Base-by-base conservation (phyloP, 352 stramenopile genomes). In the Globisporangium orthogonon region DNA sequence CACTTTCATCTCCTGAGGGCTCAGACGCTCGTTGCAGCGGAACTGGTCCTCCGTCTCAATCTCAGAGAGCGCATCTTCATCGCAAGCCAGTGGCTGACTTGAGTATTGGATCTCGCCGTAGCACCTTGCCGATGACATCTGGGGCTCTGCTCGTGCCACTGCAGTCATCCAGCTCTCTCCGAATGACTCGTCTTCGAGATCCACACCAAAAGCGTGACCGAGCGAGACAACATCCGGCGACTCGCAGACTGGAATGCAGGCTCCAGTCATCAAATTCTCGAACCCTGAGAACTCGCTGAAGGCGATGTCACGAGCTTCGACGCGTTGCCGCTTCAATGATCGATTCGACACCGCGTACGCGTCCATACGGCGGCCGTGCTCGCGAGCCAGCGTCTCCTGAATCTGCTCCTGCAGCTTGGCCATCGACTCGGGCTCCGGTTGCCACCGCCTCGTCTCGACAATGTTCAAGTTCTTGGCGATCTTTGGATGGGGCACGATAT, bases 401-500 rank as follows among this genome's bases (percentile, higher is more conserved):
- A 67, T 40, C 28, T 64, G 56, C 31, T 54, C 53, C 14, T 59
- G 50, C 28, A 70, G 15, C 18, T 54, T 58, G 1, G 39, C 50
- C 1, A 75, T 31, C 4, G 58, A 52, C 28, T 69, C 54, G 45
- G 63, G 63, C 4, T 63, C 47, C 4, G 62, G 58, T 41, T 64
- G 63, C 11, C 48, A 54, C 28, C 45, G 56, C 30, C 58, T 69
- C 46, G 11, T 40, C 5, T 74, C 62, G 11, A 66, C 56, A n/a
- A 85, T 59, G 14, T 31, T 63, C 2, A 51, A 15, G 18, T 70
- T 76, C 47, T 63, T 80, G 2, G 66, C 67, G 15, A 91, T 57
- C 18, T 56, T 69, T 9, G 79, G 75, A 0, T 59, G 73, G 0
- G 82, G 82, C 14, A 87, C 69, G 3, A 74, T 70, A 17, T 44